Conservation (phyloP, 2,329 filamentous ascomycete species). For the Rhynchosporium agropyri region DNA sequence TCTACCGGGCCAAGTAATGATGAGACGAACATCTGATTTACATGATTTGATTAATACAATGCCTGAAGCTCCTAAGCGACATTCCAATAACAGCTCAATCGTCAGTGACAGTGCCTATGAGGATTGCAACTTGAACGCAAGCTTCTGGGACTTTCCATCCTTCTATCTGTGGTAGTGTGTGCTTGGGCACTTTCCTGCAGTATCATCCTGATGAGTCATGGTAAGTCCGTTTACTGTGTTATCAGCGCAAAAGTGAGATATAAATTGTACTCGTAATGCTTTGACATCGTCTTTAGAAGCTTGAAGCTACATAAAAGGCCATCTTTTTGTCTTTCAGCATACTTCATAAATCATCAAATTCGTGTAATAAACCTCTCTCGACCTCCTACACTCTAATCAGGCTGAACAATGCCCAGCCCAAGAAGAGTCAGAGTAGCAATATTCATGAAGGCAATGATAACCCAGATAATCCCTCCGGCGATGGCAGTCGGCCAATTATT, state of each 20-base stretch:
- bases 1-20: too few species aligned
- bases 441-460: conserved; percentile 75
- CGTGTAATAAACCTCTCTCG: neutral
- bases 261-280: neutral
- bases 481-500: conserved; percentile 66
- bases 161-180: too few species aligned
- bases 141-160: too few species aligned
- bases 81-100: too few species aligned
- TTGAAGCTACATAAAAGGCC: neutral
- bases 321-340: neutral
- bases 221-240: too few species aligned
- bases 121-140: too few species aligned
- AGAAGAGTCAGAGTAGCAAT: conserved; percentile 70
- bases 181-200: too few species aligned
- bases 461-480: conserved; percentile 66
- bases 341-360: conserved; percentile 7
- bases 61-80: too few species aligned
- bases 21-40: too few species aligned
- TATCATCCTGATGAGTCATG: too few species aligned
- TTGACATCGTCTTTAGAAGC: neutral
- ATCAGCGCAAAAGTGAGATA: neutral
- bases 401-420: conserved; percentile 43
- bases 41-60: too few species aligned
- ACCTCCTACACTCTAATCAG: neutral
- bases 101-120: too few species aligned